Evolutionary conservation across 352 stramenopile species (phyloP).

Genomic region (Pythium coloratum): DNA sequence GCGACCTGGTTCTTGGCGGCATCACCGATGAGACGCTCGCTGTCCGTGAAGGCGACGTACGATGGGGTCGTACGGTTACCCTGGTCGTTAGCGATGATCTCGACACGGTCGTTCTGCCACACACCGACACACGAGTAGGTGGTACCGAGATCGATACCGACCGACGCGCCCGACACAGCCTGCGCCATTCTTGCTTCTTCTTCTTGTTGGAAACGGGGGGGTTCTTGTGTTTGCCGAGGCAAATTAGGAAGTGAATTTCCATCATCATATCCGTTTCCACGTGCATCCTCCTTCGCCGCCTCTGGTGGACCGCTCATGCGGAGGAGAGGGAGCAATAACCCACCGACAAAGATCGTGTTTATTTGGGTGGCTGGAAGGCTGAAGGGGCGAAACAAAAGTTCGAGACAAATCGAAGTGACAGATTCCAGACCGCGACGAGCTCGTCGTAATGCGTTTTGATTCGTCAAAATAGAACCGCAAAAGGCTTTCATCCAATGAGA

Average conservation of each 20-base stretch:
- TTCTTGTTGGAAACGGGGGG: conserved; percentile 18
- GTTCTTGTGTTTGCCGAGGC: conserved; percentile 27
- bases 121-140: conserved; percentile 97
- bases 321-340: conserved; percentile 16
- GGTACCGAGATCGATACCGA: conserved; percentile 97
- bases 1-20: conserved; percentile 93
- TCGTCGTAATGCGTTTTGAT: conserved; percentile 15
- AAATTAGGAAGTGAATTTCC: conserved; percentile 31
- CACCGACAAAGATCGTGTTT: conserved; percentile 21
- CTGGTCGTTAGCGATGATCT: conserved; percentile 96
- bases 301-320: neutral
- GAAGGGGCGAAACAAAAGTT: conserved; percentile 1
- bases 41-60: conserved; percentile 95
- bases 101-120: conserved; percentile 97
- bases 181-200: conserved; percentile 30
- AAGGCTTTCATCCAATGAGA: conserved; percentile 21
- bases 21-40: conserved; percentile 94
- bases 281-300: neutral
- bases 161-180: conserved; percentile 34
- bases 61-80: conserved; percentile 95
- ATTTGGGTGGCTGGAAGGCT: conserved; percentile 14
- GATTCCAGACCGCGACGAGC: conserved; percentile 7
- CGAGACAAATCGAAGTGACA: conserved; percentile 30
- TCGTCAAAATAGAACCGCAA: conserved; percentile 2
- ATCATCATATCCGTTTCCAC: neutral